These are phyloP conservation scores for Endothia cerciana DNA, from an alignment of 2,329 filamentous ascomycete genomes.

Conservation along the genomic window DNA sequence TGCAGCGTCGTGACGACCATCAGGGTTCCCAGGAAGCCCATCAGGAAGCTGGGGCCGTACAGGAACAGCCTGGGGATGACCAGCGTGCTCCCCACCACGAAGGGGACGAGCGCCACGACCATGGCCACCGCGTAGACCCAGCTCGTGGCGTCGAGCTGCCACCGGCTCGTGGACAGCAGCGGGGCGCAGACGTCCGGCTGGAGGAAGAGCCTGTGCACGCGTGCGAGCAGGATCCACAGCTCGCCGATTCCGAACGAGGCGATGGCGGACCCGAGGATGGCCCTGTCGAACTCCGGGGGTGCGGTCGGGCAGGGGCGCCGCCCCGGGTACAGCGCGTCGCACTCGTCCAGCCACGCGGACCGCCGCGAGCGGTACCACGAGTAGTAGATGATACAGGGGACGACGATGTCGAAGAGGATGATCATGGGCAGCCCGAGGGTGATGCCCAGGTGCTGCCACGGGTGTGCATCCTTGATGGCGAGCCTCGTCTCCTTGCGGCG, in stretches of 20 bases:
- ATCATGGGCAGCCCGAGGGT: constrained; percentile 28
- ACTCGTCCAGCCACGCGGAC: background rate
- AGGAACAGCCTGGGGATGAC: constrained; percentile 25
- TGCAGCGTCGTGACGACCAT: constrained; percentile 22
- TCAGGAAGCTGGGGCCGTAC: constrained; percentile 26
- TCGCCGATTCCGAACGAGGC: constrained; percentile 51
- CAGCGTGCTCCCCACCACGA: constrained; percentile 22
- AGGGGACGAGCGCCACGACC: constrained; percentile 24
- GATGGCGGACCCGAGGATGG: constrained; percentile 68
- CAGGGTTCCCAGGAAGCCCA: constrained; percentile 23
- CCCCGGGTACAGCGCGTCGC: background rate
- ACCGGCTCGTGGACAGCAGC: constrained; percentile 23
- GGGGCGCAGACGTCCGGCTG: constrained; percentile 26
- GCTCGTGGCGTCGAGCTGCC: constrained; percentile 28
- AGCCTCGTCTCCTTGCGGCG: constrained; percentile 17
- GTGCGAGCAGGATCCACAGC: constrained; percentile 26
- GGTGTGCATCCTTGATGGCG: constrained; percentile 22
- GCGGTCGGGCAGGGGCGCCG: constrained; percentile 16
- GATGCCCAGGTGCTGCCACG: constrained; percentile 26
- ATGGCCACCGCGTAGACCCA: constrained; percentile 26
- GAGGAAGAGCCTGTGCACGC: constrained; percentile 20
- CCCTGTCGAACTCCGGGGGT: constrained; percentile 19
- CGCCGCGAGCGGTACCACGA: constrained; percentile 17
- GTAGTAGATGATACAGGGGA: constrained; percentile 30
- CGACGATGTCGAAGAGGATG: constrained; percentile 27